A percentile compares a stretch with the other conserved stretches of the same genome.
These are phyloP conservation scores for Fusarium subtropicale DNA, from an alignment of 2,329 filamentous ascomycete species.

Conservation along the genomic window DNA sequence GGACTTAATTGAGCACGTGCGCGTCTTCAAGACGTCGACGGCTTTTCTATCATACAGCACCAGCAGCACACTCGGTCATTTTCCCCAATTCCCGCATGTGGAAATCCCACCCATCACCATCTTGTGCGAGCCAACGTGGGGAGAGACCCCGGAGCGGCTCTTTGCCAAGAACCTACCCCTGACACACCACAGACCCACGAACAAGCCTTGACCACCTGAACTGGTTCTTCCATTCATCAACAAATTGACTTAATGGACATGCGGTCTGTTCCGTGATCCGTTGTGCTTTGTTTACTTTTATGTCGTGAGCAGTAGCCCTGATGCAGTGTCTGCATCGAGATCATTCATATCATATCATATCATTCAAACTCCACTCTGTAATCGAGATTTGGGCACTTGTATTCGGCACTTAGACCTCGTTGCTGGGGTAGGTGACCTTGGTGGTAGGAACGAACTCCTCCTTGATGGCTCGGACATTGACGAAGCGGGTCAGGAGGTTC, in stretches of 20 bases:
- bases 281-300: constrained; percentile 10
- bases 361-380: constrained; percentile 6
- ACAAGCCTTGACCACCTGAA: constrained; percentile 26
- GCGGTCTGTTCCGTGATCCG: constrained; percentile 17
- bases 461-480: constrained; percentile 76
- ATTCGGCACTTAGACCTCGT: constrained; percentile 64
- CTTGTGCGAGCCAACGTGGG: constrained; percentile 46
- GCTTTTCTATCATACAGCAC: constrained; percentile 16
- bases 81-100: constrained; percentile 23
- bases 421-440: constrained; percentile 76
- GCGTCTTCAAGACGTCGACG: constrained; percentile 27
- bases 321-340: constrained; percentile 1
- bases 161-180: constrained; percentile 34
- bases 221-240: constrained; percentile 6
- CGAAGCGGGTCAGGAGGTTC: constrained; percentile 73
- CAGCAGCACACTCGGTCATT: constrained; percentile 11
- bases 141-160: constrained; percentile 35
- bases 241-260: constrained; percentile 20
- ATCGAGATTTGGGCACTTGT: neutral
- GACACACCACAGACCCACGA: constrained; percentile 29
- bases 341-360: constrained; percentile 30
- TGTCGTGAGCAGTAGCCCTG: constrained; percentile 15
- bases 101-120: constrained; percentile 47
- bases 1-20: constrained; percentile 44
- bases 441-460: constrained; percentile 77